Conservation (phyloP, 192 early-diverging fungal genomes). For the Fimicolochytrium jonesii region DNA sequence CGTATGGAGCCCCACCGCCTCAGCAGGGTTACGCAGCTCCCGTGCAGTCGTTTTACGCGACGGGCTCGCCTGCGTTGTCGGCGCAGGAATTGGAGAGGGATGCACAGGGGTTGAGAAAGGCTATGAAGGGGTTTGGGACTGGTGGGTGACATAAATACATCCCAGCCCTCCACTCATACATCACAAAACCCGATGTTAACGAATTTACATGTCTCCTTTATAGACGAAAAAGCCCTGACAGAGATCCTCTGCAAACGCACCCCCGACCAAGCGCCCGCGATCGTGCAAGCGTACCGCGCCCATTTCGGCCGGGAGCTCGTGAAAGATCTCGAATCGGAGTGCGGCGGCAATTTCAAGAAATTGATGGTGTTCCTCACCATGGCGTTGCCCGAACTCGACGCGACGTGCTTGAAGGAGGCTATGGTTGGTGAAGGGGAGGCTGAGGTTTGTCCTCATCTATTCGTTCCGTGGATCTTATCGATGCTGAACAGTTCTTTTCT, state of each 20-base stretch:
- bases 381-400: conserved; percentile 23
- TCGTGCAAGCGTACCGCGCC: conserved; percentile 23
- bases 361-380: conserved; percentile 17
- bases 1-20: not conserved
- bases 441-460: no score
- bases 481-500: no score
- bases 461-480: no score
- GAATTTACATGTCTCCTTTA: no score
- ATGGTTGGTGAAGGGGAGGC: conserved; percentile 22
- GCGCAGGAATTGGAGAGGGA: conserved; percentile 11
- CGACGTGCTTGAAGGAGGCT: conserved; percentile 16
- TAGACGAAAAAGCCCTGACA: conserved; percentile 41
- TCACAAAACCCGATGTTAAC: no score
- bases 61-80: not conserved
- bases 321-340: conserved; percentile 28
- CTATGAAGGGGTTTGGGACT: conserved; percentile 29
- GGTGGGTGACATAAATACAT: not conserved
- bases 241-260: conserved; percentile 38
- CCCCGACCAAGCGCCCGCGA: conserved; percentile 23
- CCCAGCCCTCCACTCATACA: not conserved
- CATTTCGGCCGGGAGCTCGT: conserved; percentile 20
- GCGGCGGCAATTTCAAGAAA: conserved; percentile 31
- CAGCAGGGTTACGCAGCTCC: conserved; percentile 4
- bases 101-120: conserved; percentile 15
- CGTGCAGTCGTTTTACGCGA: not conserved